Base-by-base conservation (phyloP, 805 yeast species). In the Metschnikowia bowlesiae region DNA sequence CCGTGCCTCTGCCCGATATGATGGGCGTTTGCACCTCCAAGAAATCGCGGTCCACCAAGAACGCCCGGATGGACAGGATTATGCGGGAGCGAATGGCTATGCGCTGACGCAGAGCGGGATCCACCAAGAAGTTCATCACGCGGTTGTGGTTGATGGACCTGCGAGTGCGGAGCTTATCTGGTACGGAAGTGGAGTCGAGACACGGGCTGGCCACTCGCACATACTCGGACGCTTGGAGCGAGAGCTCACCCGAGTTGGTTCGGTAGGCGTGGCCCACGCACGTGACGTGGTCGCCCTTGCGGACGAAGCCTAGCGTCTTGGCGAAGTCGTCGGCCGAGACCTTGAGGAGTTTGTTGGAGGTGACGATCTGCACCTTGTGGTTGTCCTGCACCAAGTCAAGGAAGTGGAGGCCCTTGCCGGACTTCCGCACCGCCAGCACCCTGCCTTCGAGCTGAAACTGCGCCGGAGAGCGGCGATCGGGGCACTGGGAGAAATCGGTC, bases 21-120 rank as follows among this genome's bases (percentile, higher is more conserved):
- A 90, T 79, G 0, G 99, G 99, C 0, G 99, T 94, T 46, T 85
- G 87, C 0, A 94, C 96, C 64, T 90, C 97, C 2, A 87, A 53
- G 56, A 90, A 94, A 1, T 73, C 81, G 22, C 70, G 67, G 0
- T 61, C 58, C 38, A 75, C 73, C 18, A 92, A 74, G 58, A 80
- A 90, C 1, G 61, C 54, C 22, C 97, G 69, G 4, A 92, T 71
- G 1, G 75, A 63, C 9, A 73, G 70, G 2, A 84, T 72, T 1
- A 90, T 69, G n/a, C 68, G 60, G 2, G 84, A 75, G 53, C 92
- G 78, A 1, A 82, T 74, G 6, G 72, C 38, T 2, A 81, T 69
- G 0, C 77, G 66, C 2, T 78, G 73, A 39, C 73, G 67, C 2
- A 86, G 74, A 13, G 67, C 66, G 1, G 73, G 66, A 61, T 85